A percentile compares a stretch with the other conserved stretches of the same genome.
Conservation (phyloP, 164 flowering plant species). For the Platanus orientalis region DNA sequence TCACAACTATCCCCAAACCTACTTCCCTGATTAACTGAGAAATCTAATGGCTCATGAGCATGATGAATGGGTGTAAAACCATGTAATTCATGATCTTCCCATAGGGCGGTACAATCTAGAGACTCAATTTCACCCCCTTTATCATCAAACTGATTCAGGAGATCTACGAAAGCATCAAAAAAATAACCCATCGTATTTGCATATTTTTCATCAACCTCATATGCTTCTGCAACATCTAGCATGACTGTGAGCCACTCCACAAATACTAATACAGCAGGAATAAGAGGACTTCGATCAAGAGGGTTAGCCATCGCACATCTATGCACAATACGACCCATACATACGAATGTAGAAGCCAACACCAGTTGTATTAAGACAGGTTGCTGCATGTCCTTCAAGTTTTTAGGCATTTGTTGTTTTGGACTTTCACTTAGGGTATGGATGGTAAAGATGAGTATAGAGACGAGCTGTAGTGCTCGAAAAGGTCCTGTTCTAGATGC, state of each 20-base stretch:
- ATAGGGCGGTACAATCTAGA: constrained; percentile 38
- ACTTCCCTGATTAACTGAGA: constrained; percentile 21
- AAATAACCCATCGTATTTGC: constrained; percentile 45
- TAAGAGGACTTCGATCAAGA: constrained; percentile 38
- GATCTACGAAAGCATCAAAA: constrained; percentile 37
- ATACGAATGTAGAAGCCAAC: constrained; percentile 38
- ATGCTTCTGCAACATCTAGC: constrained; percentile 26
- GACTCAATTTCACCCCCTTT: constrained; percentile 11
- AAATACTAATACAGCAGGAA: constrained; percentile 65
- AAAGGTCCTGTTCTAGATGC: constrained; percentile 54
- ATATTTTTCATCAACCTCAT: constrained; percentile 34
- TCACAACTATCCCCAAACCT: constrained; percentile 22
- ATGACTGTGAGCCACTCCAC: constrained; percentile 53
- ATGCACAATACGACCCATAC: constrained; percentile 57
- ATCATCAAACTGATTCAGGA: constrained; percentile 37
- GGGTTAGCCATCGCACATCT: constrained; percentile 38
- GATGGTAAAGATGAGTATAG: constrained; percentile 50
- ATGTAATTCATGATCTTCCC: constrained; percentile 81
- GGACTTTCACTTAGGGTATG: constrained; percentile 25
- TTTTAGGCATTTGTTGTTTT: constrained; percentile 14
- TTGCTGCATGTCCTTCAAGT: constrained; percentile 20
- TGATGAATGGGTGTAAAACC: constrained; percentile 55
- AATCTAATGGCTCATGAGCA: constrained; percentile 34
- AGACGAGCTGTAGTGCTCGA: constrained; percentile 60
- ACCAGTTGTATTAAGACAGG: constrained; percentile 31